Conservation (phyloP, 2,329 filamentous ascomycete species). For the Microdochium bolleyi region DNA sequence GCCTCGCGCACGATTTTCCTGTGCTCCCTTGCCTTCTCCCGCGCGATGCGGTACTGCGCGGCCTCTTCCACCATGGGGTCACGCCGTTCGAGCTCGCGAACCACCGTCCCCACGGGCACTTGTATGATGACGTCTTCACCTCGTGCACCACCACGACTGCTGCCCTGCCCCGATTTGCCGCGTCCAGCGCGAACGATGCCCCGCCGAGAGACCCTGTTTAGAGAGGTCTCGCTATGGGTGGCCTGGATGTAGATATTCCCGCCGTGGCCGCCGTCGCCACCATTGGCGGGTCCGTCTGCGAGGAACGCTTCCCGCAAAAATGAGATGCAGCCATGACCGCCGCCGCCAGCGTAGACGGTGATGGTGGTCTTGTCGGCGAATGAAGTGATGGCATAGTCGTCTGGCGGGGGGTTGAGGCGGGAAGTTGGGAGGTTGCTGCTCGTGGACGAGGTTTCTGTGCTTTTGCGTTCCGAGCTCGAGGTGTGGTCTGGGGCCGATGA, state of each 20-base stretch:
- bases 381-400: slow-evolving; percentile 73
- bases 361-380: slow-evolving; percentile 84
- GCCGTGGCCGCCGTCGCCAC: slow-evolving; percentile 86
- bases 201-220: slow-evolving; percentile 81
- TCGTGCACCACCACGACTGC: slow-evolving; percentile 63
- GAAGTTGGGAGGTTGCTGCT: slow-evolving; percentile 34
- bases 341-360: slow-evolving; percentile 68
- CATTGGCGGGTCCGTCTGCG: slow-evolving; percentile 83
- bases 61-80: slow-evolving; percentile 68
- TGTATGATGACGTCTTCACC: slow-evolving; percentile 84
- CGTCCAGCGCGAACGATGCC: slow-evolving; percentile 66
- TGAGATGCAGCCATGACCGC: slow-evolving; percentile 89
- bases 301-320: slow-evolving; percentile 90
- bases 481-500: slow-evolving; percentile 5
- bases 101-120: slow-evolving; percentile 86
- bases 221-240: slow-evolving; percentile 78
- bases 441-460: slow-evolving; percentile 15
- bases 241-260: slow-evolving; percentile 94
- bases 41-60: slow-evolving; percentile 24
- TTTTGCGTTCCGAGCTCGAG: slow-evolving; percentile 5
- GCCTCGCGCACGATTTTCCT: slow-evolving; percentile 14
- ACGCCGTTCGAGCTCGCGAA: slow-evolving; percentile 70
- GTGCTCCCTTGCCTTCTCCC: slow-evolving; percentile 26
- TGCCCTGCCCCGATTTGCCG: slow-evolving; percentile 74
- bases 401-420: slow-evolving; percentile 71